Percentiles rank a stretch among this genome's conserved stretches.
Evolutionary conservation across 2,329 filamentous ascomycete species (phyloP).

Genomic region (Exophiala mesophila): DNA sequence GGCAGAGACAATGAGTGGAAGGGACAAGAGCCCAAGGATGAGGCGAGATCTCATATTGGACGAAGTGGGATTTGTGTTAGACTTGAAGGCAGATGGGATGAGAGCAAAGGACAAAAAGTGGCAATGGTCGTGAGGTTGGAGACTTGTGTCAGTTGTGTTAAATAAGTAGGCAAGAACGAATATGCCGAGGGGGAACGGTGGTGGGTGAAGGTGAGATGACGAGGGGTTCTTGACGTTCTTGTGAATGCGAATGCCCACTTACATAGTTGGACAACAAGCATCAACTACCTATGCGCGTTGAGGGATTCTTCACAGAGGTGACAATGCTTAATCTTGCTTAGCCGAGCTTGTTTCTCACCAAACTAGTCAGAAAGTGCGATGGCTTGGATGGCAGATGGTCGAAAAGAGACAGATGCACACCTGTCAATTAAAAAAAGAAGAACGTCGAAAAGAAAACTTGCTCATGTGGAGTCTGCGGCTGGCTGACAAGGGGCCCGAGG

Average conservation of each 20-base stretch:
- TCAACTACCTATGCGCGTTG: neutral
- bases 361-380: neutral
- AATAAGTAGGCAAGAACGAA: too few species aligned
- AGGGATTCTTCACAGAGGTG: neutral
- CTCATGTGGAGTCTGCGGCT: constrained; percentile 3
- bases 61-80: too few species aligned
- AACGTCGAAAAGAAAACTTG: constrained; percentile 5
- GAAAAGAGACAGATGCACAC: too few species aligned
- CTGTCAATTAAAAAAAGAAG: too few species aligned
- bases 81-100: too few species aligned
- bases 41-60: too few species aligned
- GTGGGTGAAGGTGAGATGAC: constrained; percentile 3
- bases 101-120: too few species aligned
- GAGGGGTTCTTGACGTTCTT: neutral
- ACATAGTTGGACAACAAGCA: neutral
- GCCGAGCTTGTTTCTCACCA: neutral
- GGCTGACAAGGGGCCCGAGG: neutral
- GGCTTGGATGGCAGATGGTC: constrained; percentile 1
- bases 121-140: too few species aligned
- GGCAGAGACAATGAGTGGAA: constrained; percentile 45
- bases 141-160: too few species aligned
- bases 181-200: constrained; percentile 33
- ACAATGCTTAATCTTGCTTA: constrained; percentile 1
- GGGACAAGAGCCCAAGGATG: constrained; percentile 34
- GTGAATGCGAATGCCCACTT: neutral